Evolutionary conservation across 805 yeast species (phyloP).

Genomic region (Barnettozyma sp.): DNA sequence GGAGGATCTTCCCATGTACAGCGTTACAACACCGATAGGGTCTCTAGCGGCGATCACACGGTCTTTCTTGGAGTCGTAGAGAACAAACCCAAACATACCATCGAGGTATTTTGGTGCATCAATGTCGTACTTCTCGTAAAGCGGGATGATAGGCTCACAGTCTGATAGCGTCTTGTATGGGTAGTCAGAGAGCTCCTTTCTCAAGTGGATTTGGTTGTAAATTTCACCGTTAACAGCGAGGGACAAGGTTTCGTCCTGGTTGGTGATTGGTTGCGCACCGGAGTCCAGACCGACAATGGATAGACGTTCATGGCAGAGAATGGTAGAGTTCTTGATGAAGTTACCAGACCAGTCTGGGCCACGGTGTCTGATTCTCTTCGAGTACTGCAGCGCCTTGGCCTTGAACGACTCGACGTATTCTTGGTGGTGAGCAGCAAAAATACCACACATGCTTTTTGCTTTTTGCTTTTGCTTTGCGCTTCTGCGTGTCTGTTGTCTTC

Average conservation of each 20-base stretch:
- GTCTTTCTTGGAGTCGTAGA: conserved; percentile 79
- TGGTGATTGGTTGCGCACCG: conserved; percentile 96
- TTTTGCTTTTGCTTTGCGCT: not conserved
- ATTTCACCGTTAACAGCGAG: conserved; percentile 97
- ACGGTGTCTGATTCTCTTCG: conserved; percentile 94
- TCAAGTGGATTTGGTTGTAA: conserved; percentile 88
- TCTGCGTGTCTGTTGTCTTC: too few relatives aligned
- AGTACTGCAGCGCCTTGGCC: conserved; percentile 78
- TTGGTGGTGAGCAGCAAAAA: conserved; percentile 85
- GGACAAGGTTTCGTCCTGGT: conserved; percentile 62
- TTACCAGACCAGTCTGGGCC: conserved; percentile 99
- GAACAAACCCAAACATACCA: conserved; percentile 96
- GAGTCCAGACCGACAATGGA: conserved; percentile 96
- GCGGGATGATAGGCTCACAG: conserved; percentile 96
- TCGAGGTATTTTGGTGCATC: conserved; percentile 92
- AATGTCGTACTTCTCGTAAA: conserved; percentile 75
- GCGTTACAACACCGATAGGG: conserved; percentile 94
- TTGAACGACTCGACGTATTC: conserved; percentile 76
- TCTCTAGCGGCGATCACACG: conserved; percentile 96
- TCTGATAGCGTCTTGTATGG: conserved; percentile 80
- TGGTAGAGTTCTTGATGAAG: conserved; percentile 67
- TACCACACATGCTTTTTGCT: conserved; percentile 80
- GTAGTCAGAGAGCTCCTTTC: conserved; percentile 70
- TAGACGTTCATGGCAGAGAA: conserved; percentile 90
- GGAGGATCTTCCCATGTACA: conserved; percentile 86